Evolutionary conservation across 2,329 filamentous ascomycete species (phyloP), one percentile per base, ranked within the genome.

Genomic region (Zalaria obscura): DNA sequence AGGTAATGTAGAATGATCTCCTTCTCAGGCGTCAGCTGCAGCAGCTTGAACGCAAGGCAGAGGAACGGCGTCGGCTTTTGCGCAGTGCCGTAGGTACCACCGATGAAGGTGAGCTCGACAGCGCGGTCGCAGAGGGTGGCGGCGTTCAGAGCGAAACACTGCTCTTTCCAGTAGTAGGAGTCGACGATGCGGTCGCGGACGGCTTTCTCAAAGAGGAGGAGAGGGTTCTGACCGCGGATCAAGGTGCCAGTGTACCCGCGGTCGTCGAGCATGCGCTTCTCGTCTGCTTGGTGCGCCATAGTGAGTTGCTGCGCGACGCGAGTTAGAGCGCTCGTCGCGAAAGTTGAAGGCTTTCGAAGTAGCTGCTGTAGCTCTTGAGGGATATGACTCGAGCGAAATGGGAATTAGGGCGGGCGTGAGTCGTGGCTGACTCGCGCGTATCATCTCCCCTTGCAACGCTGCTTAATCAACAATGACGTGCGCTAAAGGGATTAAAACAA

Each of bases 121-220:
- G 93, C 88, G 49, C 91, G 84, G 65, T 95, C 85, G 53, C 94
- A 81, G 4, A 98, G 61, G 0, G 76, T 80, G 1, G 78, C 78
- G 3, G 75, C 74, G 66, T 96, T 98, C 49, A 98, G 72, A 35
- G 83, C 91, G 64, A 96, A 98, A 61, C 91, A 95, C 66, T 95
- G 88, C 65, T 96, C 91, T 63, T 95, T 95, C 83, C 87, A 98
- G 68, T 94, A 98, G 66, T 94, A 93, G 40, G 79, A 85, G 57
- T 94, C 87, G 51, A 88, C 78, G 62, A 98, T 95, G 57, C 91
- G 87, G 64, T 98, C 91, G 57, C 84, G 83, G 50, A 95, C 86
- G 34, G 87, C 83, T 61, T 93, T 94, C 63, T 96, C 89, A 73
- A 96, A 83, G 45, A 96, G 83, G 4, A 83, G 88, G n/a, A 87